Evolutionary conservation across 305 asterid species (phyloP).

Genomic region (Solanum chacoense): DNA sequence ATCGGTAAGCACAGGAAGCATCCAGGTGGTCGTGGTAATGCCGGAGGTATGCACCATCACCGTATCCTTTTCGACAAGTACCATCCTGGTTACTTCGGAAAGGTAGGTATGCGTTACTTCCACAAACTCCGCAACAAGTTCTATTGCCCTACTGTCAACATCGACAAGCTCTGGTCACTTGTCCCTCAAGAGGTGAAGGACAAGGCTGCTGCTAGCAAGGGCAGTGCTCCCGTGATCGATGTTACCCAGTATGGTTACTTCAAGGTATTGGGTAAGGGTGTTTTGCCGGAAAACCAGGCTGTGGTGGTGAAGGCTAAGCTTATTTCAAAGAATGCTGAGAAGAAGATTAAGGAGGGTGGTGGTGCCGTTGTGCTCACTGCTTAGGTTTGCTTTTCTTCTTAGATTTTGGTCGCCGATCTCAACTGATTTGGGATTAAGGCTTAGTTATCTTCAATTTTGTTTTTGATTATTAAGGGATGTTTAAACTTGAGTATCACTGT

Average conservation of each 20-base stretch:
- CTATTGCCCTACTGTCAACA: slow-evolving; percentile 62
- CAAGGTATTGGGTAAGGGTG: slow-evolving; percentile 74
- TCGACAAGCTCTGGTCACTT: slow-evolving; percentile 64
- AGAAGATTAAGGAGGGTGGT: slow-evolving; percentile 83
- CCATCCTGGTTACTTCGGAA: slow-evolving; percentile 70
- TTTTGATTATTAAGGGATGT: neutral
- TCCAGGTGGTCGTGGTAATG: slow-evolving; percentile 74
- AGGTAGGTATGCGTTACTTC: slow-evolving; percentile 77
- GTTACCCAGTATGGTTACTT: slow-evolving; percentile 72
- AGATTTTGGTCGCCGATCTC: neutral
- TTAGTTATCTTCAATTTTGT: neutral
- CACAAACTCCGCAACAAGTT: slow-evolving; percentile 66
- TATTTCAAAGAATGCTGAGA: slow-evolving; percentile 65
- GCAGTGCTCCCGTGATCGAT: slow-evolving; percentile 45
- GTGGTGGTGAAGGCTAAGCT: slow-evolving; percentile 72
- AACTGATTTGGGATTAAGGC: neutral
- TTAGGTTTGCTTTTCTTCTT: slow-evolving; percentile 9
- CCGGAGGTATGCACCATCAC: slow-evolving; percentile 88
- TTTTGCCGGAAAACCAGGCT: slow-evolving; percentile 43
- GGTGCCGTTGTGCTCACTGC: slow-evolving; percentile 80
- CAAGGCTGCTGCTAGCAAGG: slow-evolving; percentile 28
- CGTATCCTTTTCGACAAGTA: slow-evolving; percentile 80
- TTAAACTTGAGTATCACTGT: neutral
- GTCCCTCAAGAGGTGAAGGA: slow-evolving; percentile 64
- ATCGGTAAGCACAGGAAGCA: slow-evolving; percentile 74